Evolutionary conservation across 768 basidiomycete species (phyloP), one percentile per base, ranked within the genome.

Genomic region (Psilocybe cubensis): DNA sequence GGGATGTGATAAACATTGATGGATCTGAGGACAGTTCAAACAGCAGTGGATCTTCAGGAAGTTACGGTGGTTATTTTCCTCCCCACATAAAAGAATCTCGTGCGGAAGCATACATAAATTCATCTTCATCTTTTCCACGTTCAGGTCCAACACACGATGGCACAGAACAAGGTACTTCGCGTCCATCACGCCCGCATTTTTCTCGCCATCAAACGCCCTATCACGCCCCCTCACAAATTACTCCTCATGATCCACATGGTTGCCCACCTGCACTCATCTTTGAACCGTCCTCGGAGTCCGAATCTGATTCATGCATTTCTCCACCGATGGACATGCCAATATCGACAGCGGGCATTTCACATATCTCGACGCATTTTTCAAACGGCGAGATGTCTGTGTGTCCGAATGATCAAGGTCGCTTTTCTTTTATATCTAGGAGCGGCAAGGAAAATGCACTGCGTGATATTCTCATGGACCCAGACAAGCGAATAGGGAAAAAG

Each of bases 1-100:
- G 88, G 54, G 77, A 76, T n/a, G 72, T 81, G 63, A 63, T 58
- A 49, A 31, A 44, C 7, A 14, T 29, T 18, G 43, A 51, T 8
- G 41, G 25, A 3, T 6, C 12, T 14, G 14, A 54, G 35, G 33
- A 42, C 31, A 23, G 52, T 29, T 54, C 31, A 43, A 25, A 8
- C 53, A 23, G 21, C n/a, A n/a, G n/a, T n/a, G n/a, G n/a, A n/a
- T 38, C 35, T 17, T n/a, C 35, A 17, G 35, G n/a, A 17, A 14
- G 35, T n/a, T 38, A 38, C n/a, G 35, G 35, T 0, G 35, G 35
- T n/a, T 38, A 38, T 38, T 38, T 38, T 38, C 12, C 35, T 0
- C 35, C 14, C 0, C 35, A 14, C 35, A 4, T 5, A 38, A 38
- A 14, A 0, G 35, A 38, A 0, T 38, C 5, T 38, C 12, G n/a